Percentiles rank a stretch among this genome's conserved stretches.
phyloP scores from a whole-genome alignment of 306 rosid species.

The Corylus heterophylla region DNA sequence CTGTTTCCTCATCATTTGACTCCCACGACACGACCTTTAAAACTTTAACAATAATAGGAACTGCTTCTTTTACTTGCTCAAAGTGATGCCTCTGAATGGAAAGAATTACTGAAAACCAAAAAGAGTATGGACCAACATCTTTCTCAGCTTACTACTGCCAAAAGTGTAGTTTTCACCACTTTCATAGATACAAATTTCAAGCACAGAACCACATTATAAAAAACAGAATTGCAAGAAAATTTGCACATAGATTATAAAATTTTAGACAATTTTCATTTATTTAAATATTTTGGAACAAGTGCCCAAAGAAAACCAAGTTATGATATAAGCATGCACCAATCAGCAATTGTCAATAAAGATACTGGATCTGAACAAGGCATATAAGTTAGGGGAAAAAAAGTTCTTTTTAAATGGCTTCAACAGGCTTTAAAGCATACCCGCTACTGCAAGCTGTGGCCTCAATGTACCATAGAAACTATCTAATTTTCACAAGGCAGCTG shows the following conservation, averaged over 20 bases:
- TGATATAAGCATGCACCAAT: slow-evolving; percentile 8
- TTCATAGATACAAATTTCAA: slow-evolving; percentile 12
- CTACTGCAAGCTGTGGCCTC: not conserved
- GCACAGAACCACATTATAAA: not conserved
- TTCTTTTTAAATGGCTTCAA: slow-evolving; percentile 7
- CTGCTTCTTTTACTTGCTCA: slow-evolving; percentile 67
- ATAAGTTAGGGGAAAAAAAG: not conserved
- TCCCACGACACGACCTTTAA: slow-evolving; percentile 57
- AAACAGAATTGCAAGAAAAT: slow-evolving; percentile 9
- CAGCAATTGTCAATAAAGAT: slow-evolving; percentile 25
- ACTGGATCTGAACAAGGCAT: slow-evolving; percentile 5
- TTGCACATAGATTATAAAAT: not conserved
- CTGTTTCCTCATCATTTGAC: slow-evolving; percentile 44
- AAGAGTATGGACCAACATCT: slow-evolving; percentile 18
- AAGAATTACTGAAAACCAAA: slow-evolving; percentile 59
- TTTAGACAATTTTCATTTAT: not conserved
- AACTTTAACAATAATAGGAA: slow-evolving; percentile 71
- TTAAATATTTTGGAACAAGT: not conserved
- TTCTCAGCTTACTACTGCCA: slow-evolving; percentile 7
- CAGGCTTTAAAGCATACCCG: not conserved
- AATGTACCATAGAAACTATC: not conserved
- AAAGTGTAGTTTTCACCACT: slow-evolving; percentile 25
- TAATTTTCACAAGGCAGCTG: not conserved
- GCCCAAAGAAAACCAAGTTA: not conserved
- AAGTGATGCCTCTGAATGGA: slow-evolving; percentile 79